These are phyloP conservation scores for Leptodontidium sp. DNA, from an alignment of 2,329 filamentous ascomycete genomes.

Conservation along the genomic window DNA sequence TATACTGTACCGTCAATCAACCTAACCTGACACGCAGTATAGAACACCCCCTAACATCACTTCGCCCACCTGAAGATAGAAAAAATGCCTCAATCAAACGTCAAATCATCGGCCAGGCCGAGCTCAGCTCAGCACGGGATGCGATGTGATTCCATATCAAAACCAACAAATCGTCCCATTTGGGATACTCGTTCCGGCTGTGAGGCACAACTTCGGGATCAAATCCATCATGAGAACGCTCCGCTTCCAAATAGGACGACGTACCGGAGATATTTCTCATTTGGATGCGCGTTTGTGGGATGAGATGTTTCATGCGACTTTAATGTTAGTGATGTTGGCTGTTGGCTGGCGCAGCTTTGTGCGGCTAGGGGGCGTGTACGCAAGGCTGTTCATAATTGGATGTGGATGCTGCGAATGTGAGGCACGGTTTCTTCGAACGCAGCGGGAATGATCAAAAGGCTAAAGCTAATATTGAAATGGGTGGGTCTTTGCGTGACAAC, in stretches of 20 bases:
- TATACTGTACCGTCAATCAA: background rate
- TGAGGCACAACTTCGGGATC: background rate
- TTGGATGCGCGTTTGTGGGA: too few relatives aligned
- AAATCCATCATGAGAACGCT: too few relatives aligned
- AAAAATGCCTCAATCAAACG: background rate
- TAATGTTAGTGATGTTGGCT: conserved; percentile 5
- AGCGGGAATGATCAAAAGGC: background rate
- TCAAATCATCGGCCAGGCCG: background rate
- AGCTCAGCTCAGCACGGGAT: background rate
- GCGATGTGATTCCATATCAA: background rate
- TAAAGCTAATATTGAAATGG: too few relatives aligned
- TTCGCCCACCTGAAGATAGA: background rate
- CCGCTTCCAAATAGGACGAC: too few relatives aligned
- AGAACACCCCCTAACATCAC: too few relatives aligned
- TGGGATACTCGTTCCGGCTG: background rate
- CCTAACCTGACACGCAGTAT: too few relatives aligned
- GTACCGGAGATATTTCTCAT: too few relatives aligned
- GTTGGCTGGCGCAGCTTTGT: conserved; percentile 6
- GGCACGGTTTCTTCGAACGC: background rate
- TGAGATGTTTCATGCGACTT: too few relatives aligned
- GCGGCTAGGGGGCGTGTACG: background rate
- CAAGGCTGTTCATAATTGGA: background rate
- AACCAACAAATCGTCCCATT: too few relatives aligned
- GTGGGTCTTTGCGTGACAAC: background rate
- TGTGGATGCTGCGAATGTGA: too few relatives aligned